Evolutionary conservation across 2,329 filamentous ascomycete genomes (phyloP).

Genomic region (Cercospora janseana): DNA sequence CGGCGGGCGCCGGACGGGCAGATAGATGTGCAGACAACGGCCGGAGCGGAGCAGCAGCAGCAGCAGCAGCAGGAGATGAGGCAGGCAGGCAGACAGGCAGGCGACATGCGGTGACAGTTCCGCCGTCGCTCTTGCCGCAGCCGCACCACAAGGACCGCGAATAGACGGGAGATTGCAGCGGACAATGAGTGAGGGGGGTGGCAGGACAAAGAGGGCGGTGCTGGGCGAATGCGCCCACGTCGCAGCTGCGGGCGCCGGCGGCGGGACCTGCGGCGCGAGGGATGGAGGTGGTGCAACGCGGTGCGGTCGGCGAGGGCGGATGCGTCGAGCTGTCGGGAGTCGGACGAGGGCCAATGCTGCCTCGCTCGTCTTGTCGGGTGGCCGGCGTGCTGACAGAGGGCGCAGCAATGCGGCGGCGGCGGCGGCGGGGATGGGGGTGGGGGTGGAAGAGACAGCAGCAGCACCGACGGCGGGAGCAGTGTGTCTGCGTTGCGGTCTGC

Average conservation of each 20-base stretch:
- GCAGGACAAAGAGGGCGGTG: constrained; percentile 24
- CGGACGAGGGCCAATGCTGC: no score
- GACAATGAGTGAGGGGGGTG: constrained; percentile 28
- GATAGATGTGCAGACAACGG: constrained; percentile 24
- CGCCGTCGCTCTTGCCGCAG: constrained; percentile 21
- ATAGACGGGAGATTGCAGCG: constrained; percentile 27
- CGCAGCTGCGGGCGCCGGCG: constrained; percentile 10
- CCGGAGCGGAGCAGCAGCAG: constrained; percentile 26
- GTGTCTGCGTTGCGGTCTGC: no score
- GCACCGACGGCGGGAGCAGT: no score
- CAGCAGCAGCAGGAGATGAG: no score
- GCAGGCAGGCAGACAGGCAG: no score
- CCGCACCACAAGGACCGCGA: constrained; percentile 21
- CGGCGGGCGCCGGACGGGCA: constrained; percentile 24
- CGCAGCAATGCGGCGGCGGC: background rate
- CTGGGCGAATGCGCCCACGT: constrained; percentile 11
- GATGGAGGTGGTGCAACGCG: background rate
- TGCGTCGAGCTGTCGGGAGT: no score
- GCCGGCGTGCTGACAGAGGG: background rate
- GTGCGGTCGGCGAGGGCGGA: constrained; percentile 11
- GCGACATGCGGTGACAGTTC: constrained; percentile 23
- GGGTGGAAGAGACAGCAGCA: no score
- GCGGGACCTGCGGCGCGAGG: constrained; percentile 15
- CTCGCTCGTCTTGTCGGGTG: no score
- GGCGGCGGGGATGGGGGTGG: no score